Evolutionary conservation across 805 yeast genomes (phyloP).

Genomic region (Wickerhamomyces hampshirensis): DNA sequence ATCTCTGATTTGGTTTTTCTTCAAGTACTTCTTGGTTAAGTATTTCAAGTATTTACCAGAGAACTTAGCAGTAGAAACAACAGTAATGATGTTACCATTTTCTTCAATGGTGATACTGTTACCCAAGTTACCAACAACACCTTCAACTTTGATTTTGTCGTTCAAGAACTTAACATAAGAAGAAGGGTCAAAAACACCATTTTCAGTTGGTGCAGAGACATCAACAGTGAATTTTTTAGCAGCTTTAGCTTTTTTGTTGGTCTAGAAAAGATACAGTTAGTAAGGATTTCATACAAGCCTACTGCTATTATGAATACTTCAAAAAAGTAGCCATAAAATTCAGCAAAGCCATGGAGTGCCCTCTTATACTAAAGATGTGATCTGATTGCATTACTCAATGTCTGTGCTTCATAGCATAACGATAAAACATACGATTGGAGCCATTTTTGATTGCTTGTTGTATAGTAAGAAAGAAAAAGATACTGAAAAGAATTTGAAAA

Average conservation of each 20-base stretch:
- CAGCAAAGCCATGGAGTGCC: conserved; percentile 24
- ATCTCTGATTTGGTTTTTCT: conserved; percentile 99
- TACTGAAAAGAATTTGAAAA: background rate
- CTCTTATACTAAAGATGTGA: background rate
- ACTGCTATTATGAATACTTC: conserved; percentile 45
- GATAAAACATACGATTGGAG: conserved; percentile 80
- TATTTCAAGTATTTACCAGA: conserved; percentile 99
- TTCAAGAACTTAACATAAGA: conserved; percentile 96
- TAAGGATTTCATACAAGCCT: conserved; percentile 50
- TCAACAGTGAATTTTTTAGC: conserved; percentile 92
- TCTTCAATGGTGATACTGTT: conserved; percentile 87
- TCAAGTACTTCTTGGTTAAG: conserved; percentile 99
- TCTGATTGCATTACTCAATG: conserved; percentile 15
- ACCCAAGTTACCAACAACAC: conserved; percentile 95
- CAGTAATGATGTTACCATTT: conserved; percentile 85
- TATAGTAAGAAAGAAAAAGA: background rate
- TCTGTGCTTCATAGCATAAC: conserved; percentile 1
- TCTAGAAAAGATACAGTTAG: conserved; percentile 45
- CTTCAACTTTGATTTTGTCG: conserved; percentile 99
- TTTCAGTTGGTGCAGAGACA: conserved; percentile 94
- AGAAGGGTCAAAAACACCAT: conserved; percentile 96
- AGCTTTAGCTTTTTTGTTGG: conserved; percentile 75
- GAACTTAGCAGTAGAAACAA: conserved; percentile 88
- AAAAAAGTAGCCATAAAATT: conserved; percentile 28
- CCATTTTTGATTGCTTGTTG: conserved; percentile 45